Evolutionary conservation across 306 rosid species (phyloP).

Genomic region (Luffa acutangula): DNA sequence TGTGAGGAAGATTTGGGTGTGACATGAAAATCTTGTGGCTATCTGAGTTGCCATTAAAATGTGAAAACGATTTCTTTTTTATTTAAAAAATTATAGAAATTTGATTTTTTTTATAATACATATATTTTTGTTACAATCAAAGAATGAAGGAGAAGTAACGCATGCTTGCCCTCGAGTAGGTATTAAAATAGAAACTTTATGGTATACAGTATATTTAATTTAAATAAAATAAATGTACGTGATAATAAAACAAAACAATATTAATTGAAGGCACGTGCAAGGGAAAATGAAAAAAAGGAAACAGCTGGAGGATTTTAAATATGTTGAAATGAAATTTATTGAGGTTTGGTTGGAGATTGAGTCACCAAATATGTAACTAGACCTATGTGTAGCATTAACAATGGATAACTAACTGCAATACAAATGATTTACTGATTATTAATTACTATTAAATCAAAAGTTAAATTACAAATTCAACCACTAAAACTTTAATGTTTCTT

Average conservation of each 20-base stretch:
- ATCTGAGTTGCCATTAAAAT: not conserved
- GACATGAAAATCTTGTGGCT: not conserved
- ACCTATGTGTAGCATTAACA: not conserved
- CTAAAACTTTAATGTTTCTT: too few relatives aligned
- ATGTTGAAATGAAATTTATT: conserved; percentile 1
- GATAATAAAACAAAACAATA: not conserved
- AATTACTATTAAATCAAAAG: not conserved
- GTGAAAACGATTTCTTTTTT: not conserved
- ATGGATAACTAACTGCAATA: not conserved
- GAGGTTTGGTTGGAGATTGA: not conserved
- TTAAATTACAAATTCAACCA: too few relatives aligned
- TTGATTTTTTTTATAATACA: too few relatives aligned
- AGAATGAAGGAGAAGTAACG: not conserved
- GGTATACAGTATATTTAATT: not conserved
- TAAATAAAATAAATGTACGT: not conserved
- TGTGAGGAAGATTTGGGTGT: not conserved
- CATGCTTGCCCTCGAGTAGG: not conserved
- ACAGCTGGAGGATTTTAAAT: conserved; percentile 3
- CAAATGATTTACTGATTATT: not conserved
- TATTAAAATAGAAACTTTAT: not conserved
- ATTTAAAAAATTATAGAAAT: not conserved
- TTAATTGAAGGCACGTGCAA: not conserved
- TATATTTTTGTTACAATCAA: too few relatives aligned
- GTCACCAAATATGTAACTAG: not conserved
- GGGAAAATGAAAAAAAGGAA: not conserved